phyloP scores from a whole-genome alignment of 176 grass and related monocot species.

The Triticum dicoccoides region DNA sequence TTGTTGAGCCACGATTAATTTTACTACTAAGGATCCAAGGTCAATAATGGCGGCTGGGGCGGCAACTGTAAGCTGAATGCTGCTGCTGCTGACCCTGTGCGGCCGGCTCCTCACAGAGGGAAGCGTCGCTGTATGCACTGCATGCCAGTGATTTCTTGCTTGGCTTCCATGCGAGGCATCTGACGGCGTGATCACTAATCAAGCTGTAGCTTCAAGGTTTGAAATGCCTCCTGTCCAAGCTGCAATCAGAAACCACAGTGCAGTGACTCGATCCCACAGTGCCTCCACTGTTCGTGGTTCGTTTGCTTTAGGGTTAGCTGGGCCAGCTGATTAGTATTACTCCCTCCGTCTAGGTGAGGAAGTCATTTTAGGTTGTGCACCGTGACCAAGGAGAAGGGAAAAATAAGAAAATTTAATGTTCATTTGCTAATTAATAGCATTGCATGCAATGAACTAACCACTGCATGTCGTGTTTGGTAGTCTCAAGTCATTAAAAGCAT shows the following conservation, averaged over 20 bases:
- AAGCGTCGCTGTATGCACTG: neutral
- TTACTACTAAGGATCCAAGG: neutral
- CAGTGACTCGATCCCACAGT: neutral
- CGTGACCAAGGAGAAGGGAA: too few species aligned
- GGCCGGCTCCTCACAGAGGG: neutral
- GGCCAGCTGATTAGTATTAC: neutral
- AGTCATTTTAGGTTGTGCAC: too few species aligned
- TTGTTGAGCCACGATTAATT: neutral
- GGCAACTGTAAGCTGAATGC: neutral
- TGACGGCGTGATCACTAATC: neutral
- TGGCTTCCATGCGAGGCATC: conserved; percentile 31
- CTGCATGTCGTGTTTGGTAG: too few species aligned
- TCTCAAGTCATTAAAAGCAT: too few species aligned
- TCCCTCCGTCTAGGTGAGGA: too few species aligned
- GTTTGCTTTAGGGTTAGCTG: neutral
- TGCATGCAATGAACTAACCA: too few species aligned
- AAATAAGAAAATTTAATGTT: too few species aligned
- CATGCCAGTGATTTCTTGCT: neutral
- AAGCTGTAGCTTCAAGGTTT: conserved; percentile 29
- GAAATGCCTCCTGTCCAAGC: neutral
- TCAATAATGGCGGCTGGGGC: neutral
- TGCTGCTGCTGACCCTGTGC: neutral
- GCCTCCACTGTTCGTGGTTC: neutral
- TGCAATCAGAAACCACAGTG: neutral
- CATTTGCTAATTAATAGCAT: too few species aligned